A percentile compares a stretch with the other conserved stretches of the same genome.
These are phyloP conservation scores for Mycena capillaripes DNA, from an alignment of 768 basidiomycete genomes.

Conservation along the genomic window DNA sequence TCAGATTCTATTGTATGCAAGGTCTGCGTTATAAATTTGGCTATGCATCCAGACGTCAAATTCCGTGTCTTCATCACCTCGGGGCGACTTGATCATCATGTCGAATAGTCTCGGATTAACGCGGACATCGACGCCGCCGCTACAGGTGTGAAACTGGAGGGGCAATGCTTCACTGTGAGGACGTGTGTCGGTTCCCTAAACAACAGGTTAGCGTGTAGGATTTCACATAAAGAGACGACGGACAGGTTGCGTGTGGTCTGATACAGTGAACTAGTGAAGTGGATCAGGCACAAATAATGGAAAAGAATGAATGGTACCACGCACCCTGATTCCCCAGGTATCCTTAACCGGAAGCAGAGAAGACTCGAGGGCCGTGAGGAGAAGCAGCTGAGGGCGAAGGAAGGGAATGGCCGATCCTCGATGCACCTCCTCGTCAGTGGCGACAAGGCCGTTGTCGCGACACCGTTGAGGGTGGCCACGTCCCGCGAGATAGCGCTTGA, in stretches of 20 bases:
- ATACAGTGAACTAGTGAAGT: not conserved
- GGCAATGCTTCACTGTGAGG: not conserved
- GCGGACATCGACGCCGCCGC: slow-evolving; percentile 1
- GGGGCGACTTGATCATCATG: not conserved
- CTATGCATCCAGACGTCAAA: slow-evolving; percentile 6
- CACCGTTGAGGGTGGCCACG: not conserved
- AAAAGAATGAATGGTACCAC: not conserved
- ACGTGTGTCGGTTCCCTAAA: not conserved
- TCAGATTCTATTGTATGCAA: not conserved
- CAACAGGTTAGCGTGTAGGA: not conserved
- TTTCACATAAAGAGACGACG: not conserved
- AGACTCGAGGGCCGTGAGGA: slow-evolving; percentile 8
- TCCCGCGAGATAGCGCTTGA: slow-evolving; percentile 16
- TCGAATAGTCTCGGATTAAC: not conserved
- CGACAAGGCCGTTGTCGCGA: not conserved
- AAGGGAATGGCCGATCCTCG: not conserved
- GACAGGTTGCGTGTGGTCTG: no score
- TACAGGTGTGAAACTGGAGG: slow-evolving; percentile 1
- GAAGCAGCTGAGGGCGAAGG: not conserved
- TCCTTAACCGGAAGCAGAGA: slow-evolving; percentile 1
- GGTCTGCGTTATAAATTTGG: slow-evolving; percentile 4
- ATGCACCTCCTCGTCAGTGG: not conserved
- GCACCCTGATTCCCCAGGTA: not conserved
- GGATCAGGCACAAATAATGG: not conserved
- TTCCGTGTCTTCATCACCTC: not conserved